Base-by-base conservation (phyloP, 2,329 filamentous ascomycete genomes). In the Talaromyces atroroseus region DNA sequence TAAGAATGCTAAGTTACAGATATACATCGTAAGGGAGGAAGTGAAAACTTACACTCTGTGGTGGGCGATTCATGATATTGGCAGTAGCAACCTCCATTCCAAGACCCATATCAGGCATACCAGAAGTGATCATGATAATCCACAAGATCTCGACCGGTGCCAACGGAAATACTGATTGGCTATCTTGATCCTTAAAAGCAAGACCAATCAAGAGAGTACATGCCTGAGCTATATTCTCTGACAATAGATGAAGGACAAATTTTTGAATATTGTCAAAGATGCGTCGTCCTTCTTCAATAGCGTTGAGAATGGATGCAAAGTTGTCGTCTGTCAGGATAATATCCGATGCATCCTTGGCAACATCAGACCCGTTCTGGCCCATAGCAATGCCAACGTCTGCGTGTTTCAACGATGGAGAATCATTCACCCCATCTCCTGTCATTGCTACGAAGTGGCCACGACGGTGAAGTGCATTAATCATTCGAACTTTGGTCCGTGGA, bases 191-290 rank as follows among this genome's bases (percentile, higher is more conserved):
- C 64, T 90, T 87, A 76, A 95, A 94, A 1, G 81, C 86, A 2
- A 95, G 82, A 49, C 90, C 90, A 24, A 89, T 85, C 38, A 95
- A 82, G 12, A 95, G 79, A 1, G 90, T 82, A 60, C 89, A 85
- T 14, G 92, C 90, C 72, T 95, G 89, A 40, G 88, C 89, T 47
- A 94, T 87, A 68, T 95, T 95, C 65, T 89, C 86, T 12, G 85
- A 84, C 49, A 94, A 81, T 29, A 92, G 75, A 66, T 90, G 89
- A 58, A 94, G 79, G 46, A 94, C 85, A 66, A 94, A 94, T 66
- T 92, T 94, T 68, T 94, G 89, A 61, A 94, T 91, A 65, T 94
- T 94, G 73, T 92, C 89, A 65, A 92, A 92, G 77, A 92, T 92
- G 62, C 89, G 83, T 3, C 90, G 85, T 29, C 90, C 90, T 72